Evolutionary conservation across 192 early-diverging fungal species (phyloP).

Genomic region (Mortierella antarctica): DNA sequence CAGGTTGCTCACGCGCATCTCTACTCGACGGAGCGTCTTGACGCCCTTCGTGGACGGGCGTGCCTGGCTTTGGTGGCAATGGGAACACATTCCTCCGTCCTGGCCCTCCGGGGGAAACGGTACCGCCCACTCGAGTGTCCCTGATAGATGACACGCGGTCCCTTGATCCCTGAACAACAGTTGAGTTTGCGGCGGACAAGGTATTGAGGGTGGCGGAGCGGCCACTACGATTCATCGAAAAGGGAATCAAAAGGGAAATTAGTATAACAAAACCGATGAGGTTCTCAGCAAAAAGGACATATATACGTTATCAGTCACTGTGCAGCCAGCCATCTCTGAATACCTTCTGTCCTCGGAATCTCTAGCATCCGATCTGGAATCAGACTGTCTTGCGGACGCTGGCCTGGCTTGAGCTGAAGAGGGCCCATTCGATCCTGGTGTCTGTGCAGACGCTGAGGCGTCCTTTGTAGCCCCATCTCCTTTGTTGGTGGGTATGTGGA

Average conservation of each 20-base stretch:
- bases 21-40: conserved; percentile 1
- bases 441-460: too few relatives aligned
- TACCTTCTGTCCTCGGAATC: conserved; percentile 22
- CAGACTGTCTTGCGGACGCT: background rate
- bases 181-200: background rate
- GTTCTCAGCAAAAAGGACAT: background rate
- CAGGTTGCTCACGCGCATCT: background rate
- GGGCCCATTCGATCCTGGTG: background rate
- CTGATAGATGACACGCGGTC: conserved; percentile 16
- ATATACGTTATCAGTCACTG: background rate
- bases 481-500: conserved; percentile 19
- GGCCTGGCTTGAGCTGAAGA: background rate
- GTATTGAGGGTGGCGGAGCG: background rate
- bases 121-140: conserved; percentile 25
- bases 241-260: background rate
- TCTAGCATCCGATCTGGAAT: background rate
- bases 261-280: background rate
- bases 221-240: background rate
- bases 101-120: conserved; percentile 9
- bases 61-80: conserved; percentile 39
- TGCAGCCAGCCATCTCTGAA: background rate
- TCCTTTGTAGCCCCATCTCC: background rate
- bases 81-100: conserved; percentile 29
- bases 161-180: background rate
- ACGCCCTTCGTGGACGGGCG: conserved; percentile 11